Conservation (phyloP, 345 rosid genomes). For the Triadica sebifera region DNA sequence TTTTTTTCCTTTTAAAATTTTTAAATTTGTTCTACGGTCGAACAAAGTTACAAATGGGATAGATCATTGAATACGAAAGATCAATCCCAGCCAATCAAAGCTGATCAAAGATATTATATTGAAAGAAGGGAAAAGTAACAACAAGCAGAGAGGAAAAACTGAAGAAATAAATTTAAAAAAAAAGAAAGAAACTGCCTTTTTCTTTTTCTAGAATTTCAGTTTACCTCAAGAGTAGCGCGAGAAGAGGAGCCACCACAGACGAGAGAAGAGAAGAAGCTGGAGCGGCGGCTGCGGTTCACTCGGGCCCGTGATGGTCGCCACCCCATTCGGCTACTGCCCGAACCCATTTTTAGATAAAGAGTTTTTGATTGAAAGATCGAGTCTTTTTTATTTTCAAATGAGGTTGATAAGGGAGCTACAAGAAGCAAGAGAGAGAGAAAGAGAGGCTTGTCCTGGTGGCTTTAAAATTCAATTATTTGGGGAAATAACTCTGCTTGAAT, state of each 20-base stretch:
- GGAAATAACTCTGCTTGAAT: not conserved
- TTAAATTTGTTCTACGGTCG: not conserved
- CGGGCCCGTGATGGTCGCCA: conserved; percentile 34
- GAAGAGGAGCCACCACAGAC: conserved; percentile 53
- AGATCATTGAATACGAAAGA: not conserved
- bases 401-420: not conserved
- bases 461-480: conserved; percentile 12
- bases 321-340: conserved; percentile 44
- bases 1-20: not conserved
- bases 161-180: not conserved
- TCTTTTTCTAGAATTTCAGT: not conserved
- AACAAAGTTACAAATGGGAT: not conserved
- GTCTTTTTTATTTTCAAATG: not conserved
- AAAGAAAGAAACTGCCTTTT: no score
- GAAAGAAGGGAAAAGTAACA: not conserved
- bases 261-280: conserved; percentile 37
- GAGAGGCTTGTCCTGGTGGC: no score
- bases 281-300: conserved; percentile 29
- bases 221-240: conserved; percentile 45
- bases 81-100: conserved; percentile 12
- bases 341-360: conserved; percentile 41
- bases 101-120: not conserved
- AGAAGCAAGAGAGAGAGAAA: not conserved
- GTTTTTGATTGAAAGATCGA: not conserved
- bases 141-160: not conserved